Evolutionary conservation across 306 rosid species (phyloP).

Genomic region (Acacia acuminata): DNA sequence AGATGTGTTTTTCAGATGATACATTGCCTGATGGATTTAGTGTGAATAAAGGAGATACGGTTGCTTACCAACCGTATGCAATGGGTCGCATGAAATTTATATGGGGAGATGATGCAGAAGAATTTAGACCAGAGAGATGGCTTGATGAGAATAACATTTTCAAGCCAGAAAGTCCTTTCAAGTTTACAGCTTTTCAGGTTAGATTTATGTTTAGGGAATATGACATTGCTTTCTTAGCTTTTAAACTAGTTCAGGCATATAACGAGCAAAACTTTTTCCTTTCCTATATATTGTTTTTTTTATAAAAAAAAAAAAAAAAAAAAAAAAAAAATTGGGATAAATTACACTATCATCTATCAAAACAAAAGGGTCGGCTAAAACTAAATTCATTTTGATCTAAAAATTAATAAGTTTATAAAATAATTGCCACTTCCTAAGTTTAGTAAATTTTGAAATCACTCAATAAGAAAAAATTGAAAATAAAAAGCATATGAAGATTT

Average conservation of each 20-base stretch:
- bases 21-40: conserved; percentile 70
- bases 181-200: conserved; percentile 84
- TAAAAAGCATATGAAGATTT: neutral
- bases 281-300: neutral
- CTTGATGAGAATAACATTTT: conserved; percentile 61
- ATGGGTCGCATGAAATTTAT: conserved; percentile 86
- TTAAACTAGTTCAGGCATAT: neutral
- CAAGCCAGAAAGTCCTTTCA: conserved; percentile 44
- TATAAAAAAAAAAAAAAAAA: neutral
- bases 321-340: neutral
- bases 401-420: neutral
- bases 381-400: neutral
- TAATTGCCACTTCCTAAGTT: neutral
- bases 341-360: neutral
- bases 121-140: conserved; percentile 77
- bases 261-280: neutral
- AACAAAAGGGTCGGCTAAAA: neutral
- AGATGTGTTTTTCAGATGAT: conserved; percentile 67
- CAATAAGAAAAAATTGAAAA: neutral
- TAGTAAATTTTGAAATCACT: neutral
- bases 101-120: conserved; percentile 87
- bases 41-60: conserved; percentile 65
- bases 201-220: conserved; percentile 3
- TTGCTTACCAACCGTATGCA: conserved; percentile 75
- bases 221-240: neutral